Evolutionary conservation across 768 basidiomycete genomes (phyloP).

Genomic region (Daedaleopsis sinensis): DNA sequence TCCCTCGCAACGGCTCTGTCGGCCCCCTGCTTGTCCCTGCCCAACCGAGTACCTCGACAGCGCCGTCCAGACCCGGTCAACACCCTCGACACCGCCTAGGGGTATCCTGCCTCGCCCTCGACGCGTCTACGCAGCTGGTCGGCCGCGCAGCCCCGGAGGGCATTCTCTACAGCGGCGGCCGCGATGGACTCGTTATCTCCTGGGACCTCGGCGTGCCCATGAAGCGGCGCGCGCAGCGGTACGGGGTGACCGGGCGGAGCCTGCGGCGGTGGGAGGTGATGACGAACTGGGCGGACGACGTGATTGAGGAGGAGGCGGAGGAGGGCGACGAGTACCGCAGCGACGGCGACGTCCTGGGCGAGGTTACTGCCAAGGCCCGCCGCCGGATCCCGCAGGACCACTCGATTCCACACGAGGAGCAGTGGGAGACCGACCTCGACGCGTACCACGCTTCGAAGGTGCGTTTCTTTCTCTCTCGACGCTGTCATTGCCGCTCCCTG

Average conservation of each 20-base stretch:
- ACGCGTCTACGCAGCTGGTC: slow-evolving; percentile 77
- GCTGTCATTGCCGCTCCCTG: too few species aligned
- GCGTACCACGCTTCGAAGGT: slow-evolving; percentile 48
- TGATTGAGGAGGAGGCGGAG: slow-evolving; percentile 64
- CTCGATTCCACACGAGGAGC: slow-evolving; percentile 62
- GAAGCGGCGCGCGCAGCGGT: slow-evolving; percentile 44
- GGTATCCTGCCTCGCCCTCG: slow-evolving; percentile 84
- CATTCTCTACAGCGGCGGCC: slow-evolving; percentile 86
- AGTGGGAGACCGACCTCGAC: slow-evolving; percentile 78
- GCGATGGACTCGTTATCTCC: slow-evolving; percentile 85
- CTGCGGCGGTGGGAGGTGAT: slow-evolving; percentile 72
- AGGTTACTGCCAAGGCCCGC: slow-evolving; percentile 50
- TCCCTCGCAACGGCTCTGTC: slow-evolving; percentile 65
- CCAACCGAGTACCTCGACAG: slow-evolving; percentile 14
- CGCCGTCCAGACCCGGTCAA: slow-evolving; percentile 28
- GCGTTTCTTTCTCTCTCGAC: too few species aligned
- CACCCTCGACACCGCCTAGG: slow-evolving; percentile 89
- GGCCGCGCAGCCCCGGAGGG: slow-evolving; percentile 74
- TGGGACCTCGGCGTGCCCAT: slow-evolving; percentile 83
- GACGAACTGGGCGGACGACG: slow-evolving; percentile 83
- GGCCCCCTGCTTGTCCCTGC: slow-evolving; percentile 65
- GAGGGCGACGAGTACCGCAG: slow-evolving; percentile 62
- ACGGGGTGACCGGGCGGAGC: slow-evolving; percentile 30
- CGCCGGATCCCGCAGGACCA: slow-evolving; percentile 32
- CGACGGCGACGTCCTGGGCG: slow-evolving; percentile 79